Evolutionary conservation across 2,329 filamentous ascomycete genomes (phyloP).

Genomic region (Trichoderma guizhouense): DNA sequence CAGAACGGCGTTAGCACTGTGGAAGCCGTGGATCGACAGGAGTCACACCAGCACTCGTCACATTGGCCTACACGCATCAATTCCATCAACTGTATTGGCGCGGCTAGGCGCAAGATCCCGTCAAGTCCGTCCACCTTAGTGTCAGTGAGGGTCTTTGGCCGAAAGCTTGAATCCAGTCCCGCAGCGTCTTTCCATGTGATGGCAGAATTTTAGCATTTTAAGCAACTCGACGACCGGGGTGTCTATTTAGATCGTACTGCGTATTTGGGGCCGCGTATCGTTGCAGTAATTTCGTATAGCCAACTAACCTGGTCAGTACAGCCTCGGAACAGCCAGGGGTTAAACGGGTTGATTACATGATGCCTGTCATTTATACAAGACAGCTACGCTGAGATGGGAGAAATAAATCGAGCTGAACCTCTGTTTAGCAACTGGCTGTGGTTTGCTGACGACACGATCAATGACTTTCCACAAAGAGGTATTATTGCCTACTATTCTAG

Average conservation of each 20-base stretch:
- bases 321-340: background rate
- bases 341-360: background rate
- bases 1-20: background rate
- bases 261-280: background rate
- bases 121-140: background rate
- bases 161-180: background rate
- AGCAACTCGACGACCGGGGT: background rate
- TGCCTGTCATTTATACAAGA: background rate
- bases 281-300: background rate
- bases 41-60: conserved; percentile 2
- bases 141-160: background rate
- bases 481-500: no score
- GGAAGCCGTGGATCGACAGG: conserved; percentile 4
- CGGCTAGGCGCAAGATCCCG: background rate
- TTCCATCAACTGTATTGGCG: background rate
- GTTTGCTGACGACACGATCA: background rate
- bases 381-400: background rate
- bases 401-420: background rate
- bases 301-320: background rate
- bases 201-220: background rate
- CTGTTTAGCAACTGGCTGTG: background rate
- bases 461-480: background rate
- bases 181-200: background rate
- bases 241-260: background rate
- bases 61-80: background rate